Conservation (phyloP, 1,284 basidiomycete genomes). For the Thecaphora thlaspeos region DNA sequence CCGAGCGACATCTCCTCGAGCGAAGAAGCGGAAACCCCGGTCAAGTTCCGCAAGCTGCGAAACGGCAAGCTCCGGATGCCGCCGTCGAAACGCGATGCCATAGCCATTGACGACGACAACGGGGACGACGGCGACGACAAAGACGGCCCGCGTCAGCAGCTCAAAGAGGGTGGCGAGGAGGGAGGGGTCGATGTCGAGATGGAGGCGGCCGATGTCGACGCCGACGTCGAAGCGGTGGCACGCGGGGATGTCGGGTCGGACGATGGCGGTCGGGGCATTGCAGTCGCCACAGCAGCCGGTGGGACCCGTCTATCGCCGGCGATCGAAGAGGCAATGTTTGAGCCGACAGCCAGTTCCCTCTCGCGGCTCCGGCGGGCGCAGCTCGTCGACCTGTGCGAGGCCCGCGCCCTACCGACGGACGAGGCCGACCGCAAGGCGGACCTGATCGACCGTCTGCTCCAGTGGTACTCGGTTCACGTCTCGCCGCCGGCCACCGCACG, state of each 20-base stretch:
- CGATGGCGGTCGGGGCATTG: not conserved
- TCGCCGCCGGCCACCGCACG: too few species aligned
- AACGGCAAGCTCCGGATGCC: conserved; percentile 44
- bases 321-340: conserved; percentile 25
- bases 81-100: not conserved
- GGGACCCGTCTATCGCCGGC: not conserved
- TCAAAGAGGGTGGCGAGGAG: not conserved
- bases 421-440: conserved; percentile 39
- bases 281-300: not conserved
- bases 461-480: conserved; percentile 16
- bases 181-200: conserved; percentile 25
- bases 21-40: conserved; percentile 29
- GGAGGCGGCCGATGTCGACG: conserved; percentile 14
- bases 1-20: conserved; percentile 9
- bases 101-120: not conserved
- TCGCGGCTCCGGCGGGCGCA: conserved; percentile 32
- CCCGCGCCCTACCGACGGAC: conserved; percentile 16
- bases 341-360: conserved; percentile 21
- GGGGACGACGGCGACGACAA: conserved; percentile 1
- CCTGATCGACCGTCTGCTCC: conserved; percentile 31
- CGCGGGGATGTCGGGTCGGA: conserved; percentile 8
- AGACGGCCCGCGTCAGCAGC: not conserved
- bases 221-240: conserved; percentile 1
- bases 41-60: conserved; percentile 46
- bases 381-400: conserved; percentile 29